Evolutionary conservation across 495 filamentous ascomycete species (phyloP).

Genomic region (Annulohypoxylon nitens): DNA sequence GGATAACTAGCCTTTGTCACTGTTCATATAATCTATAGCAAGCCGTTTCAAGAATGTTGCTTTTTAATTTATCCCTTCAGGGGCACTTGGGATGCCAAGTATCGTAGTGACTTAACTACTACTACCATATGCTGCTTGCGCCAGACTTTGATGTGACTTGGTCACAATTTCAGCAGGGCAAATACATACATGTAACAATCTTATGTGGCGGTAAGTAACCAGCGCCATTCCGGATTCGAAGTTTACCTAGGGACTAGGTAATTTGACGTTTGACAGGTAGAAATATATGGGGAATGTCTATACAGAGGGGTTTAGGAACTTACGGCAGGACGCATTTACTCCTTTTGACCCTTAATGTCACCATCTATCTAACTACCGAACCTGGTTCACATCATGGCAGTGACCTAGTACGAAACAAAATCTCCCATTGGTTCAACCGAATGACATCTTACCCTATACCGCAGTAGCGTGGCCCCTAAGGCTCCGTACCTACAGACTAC

Average conservation of each 20-base stretch:
- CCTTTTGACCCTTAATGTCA: conserved; percentile 26
- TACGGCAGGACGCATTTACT: neutral
- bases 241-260: neutral
- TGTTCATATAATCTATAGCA: conserved; percentile 5
- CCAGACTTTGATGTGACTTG: conserved; percentile 7
- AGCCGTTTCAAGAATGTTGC: neutral
- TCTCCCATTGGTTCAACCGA: conserved; percentile 25
- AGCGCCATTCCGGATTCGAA: neutral
- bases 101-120: neutral
- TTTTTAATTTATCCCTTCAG: neutral
- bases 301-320: neutral
- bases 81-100: conserved; percentile 13
- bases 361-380: conserved; percentile 38
- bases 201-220: conserved; percentile 3
- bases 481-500: conserved; percentile 21
- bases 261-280: neutral
- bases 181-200: conserved; percentile 1
- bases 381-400: conserved; percentile 19
- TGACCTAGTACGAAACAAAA: conserved; percentile 21
- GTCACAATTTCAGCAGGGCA: neutral
- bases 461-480: conserved; percentile 25
- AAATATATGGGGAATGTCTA: neutral
- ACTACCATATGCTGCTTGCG: conserved; percentile 5
- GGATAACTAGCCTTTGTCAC: neutral
- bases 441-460: conserved; percentile 1